Conservation (phyloP, 129 eudicot genomes). For the Flaveria robusta region DNA sequence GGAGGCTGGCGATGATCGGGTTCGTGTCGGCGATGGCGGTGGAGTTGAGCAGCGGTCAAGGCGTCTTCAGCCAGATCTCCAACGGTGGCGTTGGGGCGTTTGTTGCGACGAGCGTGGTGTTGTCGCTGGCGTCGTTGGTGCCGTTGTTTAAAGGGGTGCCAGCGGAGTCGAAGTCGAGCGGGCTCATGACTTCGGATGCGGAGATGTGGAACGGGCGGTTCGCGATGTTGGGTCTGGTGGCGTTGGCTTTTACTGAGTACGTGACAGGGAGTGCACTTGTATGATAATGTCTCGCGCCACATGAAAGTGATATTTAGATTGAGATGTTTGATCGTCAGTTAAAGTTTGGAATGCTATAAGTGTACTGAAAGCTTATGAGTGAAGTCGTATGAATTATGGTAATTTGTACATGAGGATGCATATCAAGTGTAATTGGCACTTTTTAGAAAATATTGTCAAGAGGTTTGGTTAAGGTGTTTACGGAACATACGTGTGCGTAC, state of each 20-base stretch:
- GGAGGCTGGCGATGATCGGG: conserved; percentile 85
- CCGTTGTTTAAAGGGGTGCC: conserved; percentile 75
- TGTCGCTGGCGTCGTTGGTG: conserved; percentile 68
- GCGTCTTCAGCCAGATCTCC: conserved; percentile 55
- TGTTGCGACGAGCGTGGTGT: conserved; percentile 52
- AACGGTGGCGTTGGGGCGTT: conserved; percentile 73
- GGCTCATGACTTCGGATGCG: conserved; percentile 74
- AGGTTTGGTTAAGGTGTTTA: no score
- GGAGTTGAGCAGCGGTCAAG: conserved; percentile 60
- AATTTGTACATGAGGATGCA: no score
- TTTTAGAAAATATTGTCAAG: no score
- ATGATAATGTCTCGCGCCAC: conserved; percentile 1
- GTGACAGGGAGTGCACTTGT: conserved; percentile 69
- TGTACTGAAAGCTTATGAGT: no score
- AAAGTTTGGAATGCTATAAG: no score
- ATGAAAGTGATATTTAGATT: not conserved
- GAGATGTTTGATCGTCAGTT: no score
- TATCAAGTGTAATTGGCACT: no score
- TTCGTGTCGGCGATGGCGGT: conserved; percentile 74
- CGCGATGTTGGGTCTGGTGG: conserved; percentile 86
- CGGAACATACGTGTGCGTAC: no score
- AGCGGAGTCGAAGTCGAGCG: conserved; percentile 57
- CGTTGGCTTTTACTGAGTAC: conserved; percentile 78
- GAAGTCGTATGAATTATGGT: no score
- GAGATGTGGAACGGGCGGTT: conserved; percentile 84